These are phyloP conservation scores for Globisporangium nagaii DNA, from an alignment of 352 stramenopile genomes.

Conservation along the genomic window DNA sequence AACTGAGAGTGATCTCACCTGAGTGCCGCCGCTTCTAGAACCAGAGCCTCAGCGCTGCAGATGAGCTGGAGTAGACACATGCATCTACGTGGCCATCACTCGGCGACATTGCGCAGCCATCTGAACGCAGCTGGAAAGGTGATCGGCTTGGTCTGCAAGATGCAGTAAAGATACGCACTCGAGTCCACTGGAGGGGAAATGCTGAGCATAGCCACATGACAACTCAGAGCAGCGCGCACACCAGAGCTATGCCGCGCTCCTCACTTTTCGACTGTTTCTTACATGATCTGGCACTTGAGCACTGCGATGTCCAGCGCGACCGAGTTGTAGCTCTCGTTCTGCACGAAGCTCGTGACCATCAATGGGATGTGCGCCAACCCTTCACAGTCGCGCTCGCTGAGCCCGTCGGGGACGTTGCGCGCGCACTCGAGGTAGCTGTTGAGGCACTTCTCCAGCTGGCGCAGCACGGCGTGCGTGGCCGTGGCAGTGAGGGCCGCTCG, in stretches of 20 bases:
- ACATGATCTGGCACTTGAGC: neutral
- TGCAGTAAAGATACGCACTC: no score
- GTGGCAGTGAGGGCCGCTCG: neutral
- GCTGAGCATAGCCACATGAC: neutral
- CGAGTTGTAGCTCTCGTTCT: neutral
- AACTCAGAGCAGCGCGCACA: no score
- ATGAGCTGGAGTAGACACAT: no score
- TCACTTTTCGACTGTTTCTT: neutral
- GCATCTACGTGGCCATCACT: no score
- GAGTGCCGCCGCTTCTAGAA: no score
- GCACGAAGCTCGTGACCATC: conserved; percentile 2
- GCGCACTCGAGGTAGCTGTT: conserved; percentile 1
- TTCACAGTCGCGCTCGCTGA: neutral
- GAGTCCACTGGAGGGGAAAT: no score
- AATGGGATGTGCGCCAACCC: neutral
- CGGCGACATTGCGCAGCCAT: no score
- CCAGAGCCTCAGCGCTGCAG: no score
- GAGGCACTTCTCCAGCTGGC: neutral
- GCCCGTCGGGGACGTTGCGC: neutral
- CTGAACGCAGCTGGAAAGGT: no score
- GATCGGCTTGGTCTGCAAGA: no score
- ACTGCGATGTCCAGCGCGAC: neutral
- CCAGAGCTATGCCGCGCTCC: no score
- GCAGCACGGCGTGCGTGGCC: neutral
- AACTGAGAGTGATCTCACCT: no score